Evolutionary conservation across 306 rosid species (phyloP).

Genomic region (Sindora glabra): DNA sequence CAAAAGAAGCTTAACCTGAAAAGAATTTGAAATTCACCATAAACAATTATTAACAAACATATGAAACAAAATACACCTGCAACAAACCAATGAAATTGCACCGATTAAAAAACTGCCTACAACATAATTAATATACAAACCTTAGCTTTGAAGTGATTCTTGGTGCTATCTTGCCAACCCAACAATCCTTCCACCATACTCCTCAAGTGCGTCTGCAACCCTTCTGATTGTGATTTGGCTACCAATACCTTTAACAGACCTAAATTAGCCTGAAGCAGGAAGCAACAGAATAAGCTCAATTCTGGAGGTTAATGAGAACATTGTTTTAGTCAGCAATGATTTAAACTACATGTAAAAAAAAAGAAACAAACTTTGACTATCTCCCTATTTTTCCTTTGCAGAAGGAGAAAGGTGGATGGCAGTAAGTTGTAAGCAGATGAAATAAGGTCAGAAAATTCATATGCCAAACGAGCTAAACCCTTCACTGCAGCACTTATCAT

Average conservation of each 20-base stretch:
- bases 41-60: too few relatives aligned
- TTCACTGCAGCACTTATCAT: conserved; percentile 85
- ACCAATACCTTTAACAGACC: conserved; percentile 81
- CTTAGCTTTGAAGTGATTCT: conserved; percentile 80
- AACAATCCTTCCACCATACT: conserved; percentile 78
- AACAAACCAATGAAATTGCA: conserved; percentile 12
- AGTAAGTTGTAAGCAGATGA: conserved; percentile 57
- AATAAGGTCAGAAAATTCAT: conserved; percentile 87
- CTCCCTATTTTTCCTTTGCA: conserved; percentile 69
- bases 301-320: background rate
- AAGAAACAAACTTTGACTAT: conserved; percentile 55
- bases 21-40: too few relatives aligned
- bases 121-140: conserved; percentile 35
- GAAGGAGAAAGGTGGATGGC: conserved; percentile 54
- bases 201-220: conserved; percentile 60
- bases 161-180: conserved; percentile 79
- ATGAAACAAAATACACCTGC: conserved; percentile 1
- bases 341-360: conserved; percentile 1
- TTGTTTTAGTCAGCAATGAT: background rate
- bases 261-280: conserved; percentile 70
- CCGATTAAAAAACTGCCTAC: background rate
- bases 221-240: conserved; percentile 78
- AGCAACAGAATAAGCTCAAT: background rate
- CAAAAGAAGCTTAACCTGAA: too few relatives aligned
- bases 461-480: conserved; percentile 95